phyloP scores from a whole-genome alignment of 495 filamentous ascomycete genomes.

The Aspergillus sclerotiicarbonarius region DNA sequence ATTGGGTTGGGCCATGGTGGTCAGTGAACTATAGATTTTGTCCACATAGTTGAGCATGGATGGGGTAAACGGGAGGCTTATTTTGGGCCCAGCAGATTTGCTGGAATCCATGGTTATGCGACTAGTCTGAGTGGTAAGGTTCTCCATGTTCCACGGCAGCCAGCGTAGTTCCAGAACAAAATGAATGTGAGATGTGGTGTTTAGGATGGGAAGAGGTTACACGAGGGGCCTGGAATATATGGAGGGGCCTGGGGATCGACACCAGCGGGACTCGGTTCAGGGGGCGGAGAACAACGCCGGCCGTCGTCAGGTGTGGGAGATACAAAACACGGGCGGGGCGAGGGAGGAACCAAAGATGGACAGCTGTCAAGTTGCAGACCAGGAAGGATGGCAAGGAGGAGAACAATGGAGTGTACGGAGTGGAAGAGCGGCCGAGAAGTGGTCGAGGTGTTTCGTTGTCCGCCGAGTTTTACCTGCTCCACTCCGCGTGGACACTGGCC shows the following conservation, averaged over 20 bases:
- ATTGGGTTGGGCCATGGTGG: conserved; percentile 10
- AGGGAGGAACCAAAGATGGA: too few relatives aligned
- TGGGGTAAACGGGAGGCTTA: conserved; percentile 27
- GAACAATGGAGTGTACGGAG: not conserved
- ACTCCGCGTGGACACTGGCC: conserved; percentile 6
- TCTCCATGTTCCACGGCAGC: conserved; percentile 5
- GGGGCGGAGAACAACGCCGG: too few relatives aligned
- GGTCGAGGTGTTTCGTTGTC: not conserved
- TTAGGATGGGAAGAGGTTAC: too few relatives aligned
- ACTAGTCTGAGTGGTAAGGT: conserved; percentile 15
- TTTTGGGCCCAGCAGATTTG: not conserved
- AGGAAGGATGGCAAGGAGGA: too few relatives aligned
- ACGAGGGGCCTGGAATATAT: too few relatives aligned
- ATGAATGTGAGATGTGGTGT: not conserved
- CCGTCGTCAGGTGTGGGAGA: too few relatives aligned
- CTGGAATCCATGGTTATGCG: conserved; percentile 13
- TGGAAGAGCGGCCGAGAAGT: not conserved
- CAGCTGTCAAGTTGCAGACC: too few relatives aligned
- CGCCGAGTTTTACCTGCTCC: conserved; percentile 7
- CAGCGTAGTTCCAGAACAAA: not conserved
- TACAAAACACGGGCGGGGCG: too few relatives aligned
- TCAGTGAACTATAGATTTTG: conserved; percentile 32
- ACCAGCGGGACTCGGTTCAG: too few relatives aligned
- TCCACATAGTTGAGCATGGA: conserved; percentile 30
- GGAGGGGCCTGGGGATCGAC: too few relatives aligned